Conservation (phyloP, 208 protist species). For the Crithidia expoeki region DNA sequence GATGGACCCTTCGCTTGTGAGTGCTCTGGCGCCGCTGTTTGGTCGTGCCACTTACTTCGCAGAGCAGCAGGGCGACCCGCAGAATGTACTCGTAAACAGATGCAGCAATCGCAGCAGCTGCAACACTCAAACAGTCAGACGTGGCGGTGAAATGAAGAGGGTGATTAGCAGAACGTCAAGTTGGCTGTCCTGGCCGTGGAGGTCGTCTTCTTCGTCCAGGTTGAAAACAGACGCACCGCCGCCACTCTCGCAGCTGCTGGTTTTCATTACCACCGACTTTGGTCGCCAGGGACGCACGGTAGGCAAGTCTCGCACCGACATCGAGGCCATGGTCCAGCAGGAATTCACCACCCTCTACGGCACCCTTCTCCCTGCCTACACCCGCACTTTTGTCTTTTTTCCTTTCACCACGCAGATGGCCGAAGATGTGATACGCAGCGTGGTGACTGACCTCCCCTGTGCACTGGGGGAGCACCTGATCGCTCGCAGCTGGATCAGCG, state of each 20-base stretch:
- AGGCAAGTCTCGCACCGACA: slow-evolving; percentile 56
- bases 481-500: slow-evolving; percentile 55
- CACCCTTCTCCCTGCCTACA: slow-evolving; percentile 62
- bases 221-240: slow-evolving; percentile 2
- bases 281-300: slow-evolving; percentile 79
- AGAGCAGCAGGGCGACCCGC: slow-evolving; percentile 45
- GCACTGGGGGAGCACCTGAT: slow-evolving; percentile 29
- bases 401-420: slow-evolving; percentile 53
- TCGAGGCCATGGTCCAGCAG: slow-evolving; percentile 66
- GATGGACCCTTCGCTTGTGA: slow-evolving; percentile 61
- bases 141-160: background rate
- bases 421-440: slow-evolving; percentile 55
- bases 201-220: background rate
- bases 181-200: slow-evolving; percentile 14
- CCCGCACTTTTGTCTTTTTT: slow-evolving; percentile 62
- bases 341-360: slow-evolving; percentile 76
- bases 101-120: background rate
- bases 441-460: slow-evolving; percentile 58
- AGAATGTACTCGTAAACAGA: background rate
- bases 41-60: slow-evolving; percentile 66
- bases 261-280: slow-evolving; percentile 86
- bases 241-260: slow-evolving; percentile 58
- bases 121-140: background rate
- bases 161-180: background rate
- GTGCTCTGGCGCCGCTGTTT: slow-evolving; percentile 66